A percentile compares a stretch with the other conserved stretches of the same genome.
Conservation (phyloP, 495 filamentous ascomycete species). For the Stereocaulon alpinum region DNA sequence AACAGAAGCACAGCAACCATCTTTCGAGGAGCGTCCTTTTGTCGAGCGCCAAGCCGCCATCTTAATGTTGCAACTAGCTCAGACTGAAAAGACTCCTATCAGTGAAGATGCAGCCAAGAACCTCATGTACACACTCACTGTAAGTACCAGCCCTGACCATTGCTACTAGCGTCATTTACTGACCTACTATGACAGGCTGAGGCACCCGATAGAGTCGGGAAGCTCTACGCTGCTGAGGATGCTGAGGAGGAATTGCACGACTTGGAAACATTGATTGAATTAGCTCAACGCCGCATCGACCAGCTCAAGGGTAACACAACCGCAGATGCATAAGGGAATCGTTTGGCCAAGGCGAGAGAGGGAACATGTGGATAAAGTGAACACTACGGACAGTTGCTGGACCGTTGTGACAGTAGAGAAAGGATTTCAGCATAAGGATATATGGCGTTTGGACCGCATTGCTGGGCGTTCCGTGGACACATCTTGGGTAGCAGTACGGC, state of each 20-base stretch:
- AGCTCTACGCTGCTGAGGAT: constrained; percentile 6
- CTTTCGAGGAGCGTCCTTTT: constrained; percentile 10
- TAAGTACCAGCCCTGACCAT: constrained; percentile 4
- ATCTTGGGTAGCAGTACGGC: constrained; percentile 1
- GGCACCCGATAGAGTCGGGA: constrained; percentile 16
- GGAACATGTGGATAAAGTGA: not conserved
- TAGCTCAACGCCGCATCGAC: constrained; percentile 14
- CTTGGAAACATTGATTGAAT: constrained; percentile 12
- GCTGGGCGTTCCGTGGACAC: not conserved
- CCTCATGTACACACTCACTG: constrained; percentile 19
- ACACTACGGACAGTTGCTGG: not conserved
- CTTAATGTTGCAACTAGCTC: constrained; percentile 18
- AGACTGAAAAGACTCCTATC: constrained; percentile 4
- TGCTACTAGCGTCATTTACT: not conserved
- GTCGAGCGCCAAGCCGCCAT: constrained; percentile 20
- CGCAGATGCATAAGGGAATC: not conserved
- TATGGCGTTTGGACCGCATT: not conserved
- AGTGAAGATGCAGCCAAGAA: constrained; percentile 12
- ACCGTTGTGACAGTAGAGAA: not conserved
- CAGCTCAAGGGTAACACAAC: not conserved
- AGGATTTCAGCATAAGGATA: not conserved
- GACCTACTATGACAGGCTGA: constrained; percentile 11
- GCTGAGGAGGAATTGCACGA: constrained; percentile 21
- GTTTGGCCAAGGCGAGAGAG: not conserved
- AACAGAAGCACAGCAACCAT: constrained; percentile 8